A percentile compares a stretch with the other conserved stretches of the same genome.
Conservation (phyloP, 371 early-diverging fungal genomes). For the Circinella umbellata region DNA sequence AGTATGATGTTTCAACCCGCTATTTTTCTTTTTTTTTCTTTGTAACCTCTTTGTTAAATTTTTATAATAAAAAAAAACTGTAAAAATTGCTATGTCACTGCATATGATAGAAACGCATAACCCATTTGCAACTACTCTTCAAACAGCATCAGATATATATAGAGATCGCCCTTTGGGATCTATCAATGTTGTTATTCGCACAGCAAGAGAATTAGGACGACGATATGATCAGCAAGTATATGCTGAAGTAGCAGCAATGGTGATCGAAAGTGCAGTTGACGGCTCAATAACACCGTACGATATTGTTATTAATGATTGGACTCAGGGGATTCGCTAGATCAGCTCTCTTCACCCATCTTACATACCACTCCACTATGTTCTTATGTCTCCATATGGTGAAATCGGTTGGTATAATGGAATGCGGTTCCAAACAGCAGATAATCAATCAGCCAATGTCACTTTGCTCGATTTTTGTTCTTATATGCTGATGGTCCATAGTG, state of each 20-base stretch:
- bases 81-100: neutral
- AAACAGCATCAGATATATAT: neutral
- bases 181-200: neutral
- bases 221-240: neutral
- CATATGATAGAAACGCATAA: neutral
- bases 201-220: neutral
- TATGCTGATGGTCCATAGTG: neutral
- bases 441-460: neutral
- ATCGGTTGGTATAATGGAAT: neutral
- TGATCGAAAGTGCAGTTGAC: neutral
- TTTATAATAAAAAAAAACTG: no score
- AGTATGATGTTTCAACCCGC: no score
- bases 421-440: no score
- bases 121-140: neutral
- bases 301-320: constrained; percentile 4
- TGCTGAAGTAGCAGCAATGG: neutral
- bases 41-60: no score
- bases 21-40: no score
- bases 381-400: neutral
- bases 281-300: neutral
- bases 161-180: neutral
- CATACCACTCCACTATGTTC: neutral
- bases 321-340: neutral
- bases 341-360: neutral
- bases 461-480: neutral